Base-by-base conservation (phyloP, 2,329 filamentous ascomycete species). In the Teratosphaeria epicoccoides region DNA sequence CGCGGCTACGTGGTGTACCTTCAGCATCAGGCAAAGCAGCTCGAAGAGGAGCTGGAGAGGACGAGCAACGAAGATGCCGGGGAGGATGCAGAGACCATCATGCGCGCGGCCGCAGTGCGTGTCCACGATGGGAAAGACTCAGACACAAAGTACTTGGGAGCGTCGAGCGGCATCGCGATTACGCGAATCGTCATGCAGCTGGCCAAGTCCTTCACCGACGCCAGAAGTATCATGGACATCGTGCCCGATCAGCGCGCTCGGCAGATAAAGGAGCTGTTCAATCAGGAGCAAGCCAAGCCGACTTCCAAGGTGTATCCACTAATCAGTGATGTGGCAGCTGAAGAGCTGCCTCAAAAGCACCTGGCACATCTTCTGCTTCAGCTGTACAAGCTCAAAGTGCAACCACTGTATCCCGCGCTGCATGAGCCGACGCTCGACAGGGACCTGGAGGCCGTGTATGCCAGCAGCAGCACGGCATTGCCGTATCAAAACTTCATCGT, bases 131-230 rank as follows among this genome's bases (percentile, higher is more conserved):
- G 84, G 51, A 88, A 95, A 66, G 91, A 96, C 70, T 83, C 87
- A 14, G 91, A 96, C 70, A 83, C 87, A 12, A 87, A 91, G 56
- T 97, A 93, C 66, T 75, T 98, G 2, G 93, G 93, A 0, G 87
- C 93, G 2, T 95, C 90, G 47, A 97, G 91, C 67, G 93, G 91
- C 54, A 95, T 96, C 62, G 88, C 89, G 64, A 95, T 97, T 74
- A 95, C 90, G 11, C 83, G 91, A 25, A 77, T 97, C 59, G 84
- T 98, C 10, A 96, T 98, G 86, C 90, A 96, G 67, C 83, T 95
- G 69, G 91, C 91, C 49, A 97, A 95, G 71, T 85, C 89, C 57
- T 95, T 91, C 63, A 94, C 89, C 24, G 86, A 93, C 63, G 85
- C 88, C 4, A 87, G 89, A 68, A 88, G 85, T 58, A 96, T 97